A percentile compares a stretch with the other conserved stretches of the same genome.
Conservation (phyloP, 768 basidiomycete genomes). For the Vishniacozyma victoriae region DNA sequence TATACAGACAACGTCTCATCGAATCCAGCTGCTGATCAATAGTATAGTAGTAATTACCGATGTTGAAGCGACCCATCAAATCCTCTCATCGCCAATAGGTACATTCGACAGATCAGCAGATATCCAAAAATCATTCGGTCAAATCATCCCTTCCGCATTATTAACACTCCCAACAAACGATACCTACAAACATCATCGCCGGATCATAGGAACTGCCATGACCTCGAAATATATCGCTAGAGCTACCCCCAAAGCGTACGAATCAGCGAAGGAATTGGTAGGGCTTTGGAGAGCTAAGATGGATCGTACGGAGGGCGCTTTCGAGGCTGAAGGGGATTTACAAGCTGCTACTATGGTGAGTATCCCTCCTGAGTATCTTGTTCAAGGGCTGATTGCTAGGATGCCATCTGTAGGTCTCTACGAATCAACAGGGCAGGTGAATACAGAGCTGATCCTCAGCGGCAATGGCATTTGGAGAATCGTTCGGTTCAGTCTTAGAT, state of each 20-base stretch:
- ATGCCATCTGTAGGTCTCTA: conserved; percentile 29
- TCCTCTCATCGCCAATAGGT: conserved; percentile 13
- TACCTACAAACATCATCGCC: conserved; percentile 32
- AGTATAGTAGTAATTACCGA: conserved; percentile 28
- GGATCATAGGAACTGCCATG: conserved; percentile 38
- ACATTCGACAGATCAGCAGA: conserved; percentile 28
- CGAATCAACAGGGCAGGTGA: too few species aligned
- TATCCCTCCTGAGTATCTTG: background rate
- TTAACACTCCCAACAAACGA: conserved; percentile 24
- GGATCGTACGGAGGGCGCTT: conserved; percentile 7
- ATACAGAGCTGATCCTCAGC: conserved; percentile 5
- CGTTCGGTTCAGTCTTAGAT: conserved; percentile 14
- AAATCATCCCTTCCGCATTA: conserved; percentile 28
- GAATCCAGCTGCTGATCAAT: background rate
- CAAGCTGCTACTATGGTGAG: conserved; percentile 31
- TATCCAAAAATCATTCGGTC: conserved; percentile 21
- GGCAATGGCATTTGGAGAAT: conserved; percentile 33
- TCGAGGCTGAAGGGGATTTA: conserved; percentile 20
- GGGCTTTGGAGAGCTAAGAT: conserved; percentile 21
- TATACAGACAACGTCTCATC: too few species aligned
- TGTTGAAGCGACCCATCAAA: conserved; percentile 19
- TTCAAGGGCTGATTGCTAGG: conserved; percentile 8
- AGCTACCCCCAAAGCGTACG: conserved; percentile 23
- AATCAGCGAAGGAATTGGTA: conserved; percentile 17
- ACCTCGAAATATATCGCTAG: conserved; percentile 32